Base-by-base conservation (phyloP, 371 early-diverging fungal genomes). In the Dentiscutata heterogama region DNA sequence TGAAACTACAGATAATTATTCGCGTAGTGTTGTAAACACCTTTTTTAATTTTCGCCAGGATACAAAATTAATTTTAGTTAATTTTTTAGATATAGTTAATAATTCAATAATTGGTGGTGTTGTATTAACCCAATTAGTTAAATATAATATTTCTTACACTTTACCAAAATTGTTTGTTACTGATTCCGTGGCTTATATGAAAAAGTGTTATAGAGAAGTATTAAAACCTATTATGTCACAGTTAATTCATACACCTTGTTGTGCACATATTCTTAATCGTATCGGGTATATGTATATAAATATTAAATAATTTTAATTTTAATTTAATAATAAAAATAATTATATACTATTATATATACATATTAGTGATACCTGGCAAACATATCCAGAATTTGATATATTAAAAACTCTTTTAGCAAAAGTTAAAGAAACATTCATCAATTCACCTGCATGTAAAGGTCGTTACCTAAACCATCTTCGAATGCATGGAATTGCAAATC, bases 11-110 rank as follows among this genome's bases (percentile, higher is more conserved):
- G 14, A 54, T 72, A 18, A 29, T 27, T 72, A 27, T 72, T 14
- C 54, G 27, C 5, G 54, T 16, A 72, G 73, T 72, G 54, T 72
- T 53, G 53, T 72, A 51, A 72, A 72, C 31, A 72, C 54, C n/a
- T 4, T 72, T 72, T 72, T 53, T 72, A 27, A 11, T 20, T 54
- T 51, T 27, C 2, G 39, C 2, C 3, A 29, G 14, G 16, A 54
- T 29, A 54, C 20, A 0, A 72, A 72, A 53, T 50, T 72, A 51
- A 51, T 72, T 53, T 72, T 42, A 18, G 71, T 72, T 72, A 6
- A 72, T 14, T 72, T 51, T 72, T 72, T 72, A 53, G 71, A 71
- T 8, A 10, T 10, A 8, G 50, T 71, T 71, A 71, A 71, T 13
- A 72, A 53, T 53, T 27, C 54, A 54, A 53, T 27, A 51, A 72